Percentiles rank a stretch among this genome's conserved stretches.
These are phyloP conservation scores for Bryum argenteum DNA, from an alignment of 225 moss, liverwort and hornwort genomes.

Conservation along the genomic window DNA sequence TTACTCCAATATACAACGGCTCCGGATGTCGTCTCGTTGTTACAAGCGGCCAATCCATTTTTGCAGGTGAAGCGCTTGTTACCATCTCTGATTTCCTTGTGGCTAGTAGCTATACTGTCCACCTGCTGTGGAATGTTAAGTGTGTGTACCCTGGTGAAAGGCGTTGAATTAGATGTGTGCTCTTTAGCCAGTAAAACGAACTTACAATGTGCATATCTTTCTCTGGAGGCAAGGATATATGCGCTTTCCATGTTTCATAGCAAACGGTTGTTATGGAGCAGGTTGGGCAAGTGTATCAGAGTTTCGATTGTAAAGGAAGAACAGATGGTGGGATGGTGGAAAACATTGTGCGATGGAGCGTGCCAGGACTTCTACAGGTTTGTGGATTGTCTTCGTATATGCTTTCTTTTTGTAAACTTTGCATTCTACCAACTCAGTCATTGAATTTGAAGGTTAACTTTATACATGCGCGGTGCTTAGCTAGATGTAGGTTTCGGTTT, in stretches of 20 bases:
- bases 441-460: not conserved
- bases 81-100: conserved; percentile 6
- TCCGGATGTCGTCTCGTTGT: conserved; percentile 81
- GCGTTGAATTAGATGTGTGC: not conserved
- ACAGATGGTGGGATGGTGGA: conserved; percentile 77
- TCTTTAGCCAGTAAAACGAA: conserved; percentile 4
- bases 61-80: conserved; percentile 50
- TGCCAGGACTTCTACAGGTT: conserved; percentile 76
- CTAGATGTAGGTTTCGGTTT: conserved; percentile 10
- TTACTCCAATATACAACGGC: conserved; percentile 86
- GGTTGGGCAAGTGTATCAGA: conserved; percentile 93
- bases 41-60: conserved; percentile 77
- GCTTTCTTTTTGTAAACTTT: not conserved
- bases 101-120: not conserved
- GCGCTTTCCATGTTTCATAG: not conserved
- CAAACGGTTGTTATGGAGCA: conserved; percentile 31
- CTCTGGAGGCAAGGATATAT: not conserved
- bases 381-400: conserved; percentile 26
- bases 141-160: conserved; percentile 8
- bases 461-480: not conserved
- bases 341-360: conserved; percentile 88
- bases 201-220: conserved; percentile 5
- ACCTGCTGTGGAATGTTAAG: conserved; percentile 9
- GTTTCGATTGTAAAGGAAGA: conserved; percentile 74
- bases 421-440: not conserved